Base-by-base conservation (phyloP, 441 rosid species). In the Arabidopsis lyrata region DNA sequence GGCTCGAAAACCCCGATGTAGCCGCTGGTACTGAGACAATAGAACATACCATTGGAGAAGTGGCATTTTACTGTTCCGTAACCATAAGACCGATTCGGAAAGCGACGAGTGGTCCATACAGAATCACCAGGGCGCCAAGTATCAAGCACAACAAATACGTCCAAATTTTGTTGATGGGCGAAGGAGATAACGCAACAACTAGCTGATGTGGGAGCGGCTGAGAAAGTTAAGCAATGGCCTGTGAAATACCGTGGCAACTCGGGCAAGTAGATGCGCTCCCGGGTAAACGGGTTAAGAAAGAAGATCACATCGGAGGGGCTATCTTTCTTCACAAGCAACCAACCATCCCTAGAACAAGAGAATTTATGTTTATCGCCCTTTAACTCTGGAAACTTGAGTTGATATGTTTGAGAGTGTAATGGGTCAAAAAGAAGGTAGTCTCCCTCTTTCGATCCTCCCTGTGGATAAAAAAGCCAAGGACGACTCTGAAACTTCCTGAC, bases 141-240 rank as follows among this genome's bases (percentile, higher is more conserved):
- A 10, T 54, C 2, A 16, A 55, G 18, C 39, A 8, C 2, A 65
- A 35, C 2, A 8, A 6, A 0, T 1, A 2, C 2, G 39, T 0
- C 10, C 12, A 3, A 1, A 31, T 0, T 2, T 7, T 6, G 2
- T 7, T 6, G 9, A 29, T 27, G 3, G 6, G 0, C 4, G 38
- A 55, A 15, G 2, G 36, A 64, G 22, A 55, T 31, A 6, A 68
- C 73, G n/a, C 32, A 12, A 54, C 72, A 27, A 29, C 52, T 67
- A 41, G 6, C 56, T 16, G 73, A 68, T 42, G 73, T 68, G 56
- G 73, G 73, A 42, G 73, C 34, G 34, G 62, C 52, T 27, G 62
- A 68, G 72, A 68, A 68, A 20, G 53, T 49, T 7, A 54, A 29
- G 61, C 20, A 4, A 29, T 3, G 0, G 62, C 6, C 15, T 29